Evolutionary conservation across 768 basidiomycete genomes (phyloP).

Genomic region (Krasilnikovozyma curviuscula): DNA sequence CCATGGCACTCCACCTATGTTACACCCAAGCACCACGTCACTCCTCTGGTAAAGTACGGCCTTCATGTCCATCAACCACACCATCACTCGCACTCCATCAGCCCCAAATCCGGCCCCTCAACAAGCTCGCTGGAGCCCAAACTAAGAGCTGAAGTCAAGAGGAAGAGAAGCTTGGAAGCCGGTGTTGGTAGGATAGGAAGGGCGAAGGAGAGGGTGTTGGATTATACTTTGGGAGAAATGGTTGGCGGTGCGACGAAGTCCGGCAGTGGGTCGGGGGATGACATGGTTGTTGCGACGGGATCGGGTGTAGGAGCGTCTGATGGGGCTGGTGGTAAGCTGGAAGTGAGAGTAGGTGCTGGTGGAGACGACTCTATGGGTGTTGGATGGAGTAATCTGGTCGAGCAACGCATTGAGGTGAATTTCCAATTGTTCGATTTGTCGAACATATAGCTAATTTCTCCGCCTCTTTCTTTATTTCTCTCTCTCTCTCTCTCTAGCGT

Average conservation of each 20-base stretch:
- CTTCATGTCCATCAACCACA: too few species aligned
- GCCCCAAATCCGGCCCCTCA: neutral
- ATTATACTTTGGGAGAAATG: constrained; percentile 5
- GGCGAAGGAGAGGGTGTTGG: constrained; percentile 4
- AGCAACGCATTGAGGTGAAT: constrained; percentile 10
- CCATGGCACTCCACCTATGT: constrained; percentile 7
- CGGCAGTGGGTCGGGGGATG: neutral
- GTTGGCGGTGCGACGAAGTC: neutral
- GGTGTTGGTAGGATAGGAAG: constrained; percentile 2
- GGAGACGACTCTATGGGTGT: constrained; percentile 7
- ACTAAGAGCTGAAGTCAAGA: neutral
- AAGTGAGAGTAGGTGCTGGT: constrained; percentile 7
- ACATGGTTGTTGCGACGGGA: neutral
- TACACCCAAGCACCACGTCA: neutral
- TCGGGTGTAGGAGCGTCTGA: neutral
- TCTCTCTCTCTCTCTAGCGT: neutral
- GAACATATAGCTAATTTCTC: neutral
- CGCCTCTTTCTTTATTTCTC: neutral
- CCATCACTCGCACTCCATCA: too few species aligned
- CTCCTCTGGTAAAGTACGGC: constrained; percentile 4
- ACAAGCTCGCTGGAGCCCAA: neutral
- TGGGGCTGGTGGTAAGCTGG: constrained; percentile 3
- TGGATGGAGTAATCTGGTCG: constrained; percentile 7
- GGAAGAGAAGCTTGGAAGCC: neutral
- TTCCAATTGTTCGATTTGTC: neutral